Evolutionary conservation across 2,329 filamentous ascomycete genomes (phyloP), one percentile per base, ranked within the genome.

Genomic region (Gremmenia infestans): DNA sequence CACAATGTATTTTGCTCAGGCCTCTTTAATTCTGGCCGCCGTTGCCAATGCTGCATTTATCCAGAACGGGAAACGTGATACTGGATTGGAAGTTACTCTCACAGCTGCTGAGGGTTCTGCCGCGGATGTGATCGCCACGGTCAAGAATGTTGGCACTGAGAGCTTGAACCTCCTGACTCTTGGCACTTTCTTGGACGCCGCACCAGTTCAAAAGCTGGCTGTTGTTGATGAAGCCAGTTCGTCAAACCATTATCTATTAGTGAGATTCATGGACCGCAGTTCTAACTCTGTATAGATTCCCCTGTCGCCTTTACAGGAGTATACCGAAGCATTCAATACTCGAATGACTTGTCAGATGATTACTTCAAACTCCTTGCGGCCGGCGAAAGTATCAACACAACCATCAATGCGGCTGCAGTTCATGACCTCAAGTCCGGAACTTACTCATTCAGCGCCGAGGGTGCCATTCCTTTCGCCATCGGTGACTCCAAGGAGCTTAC

Each of bases 391-490:
- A 72, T 75, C 58, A 72, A 74, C 49, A 66, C 74, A 17, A 74
- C 72, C 3, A 70, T 78, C 28, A 73, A 77, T 51, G 65, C 75
- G 39, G 75, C 76, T 28, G 67, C 73, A 55, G 68, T 77, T 4
- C 74, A 78, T 62, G 70, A 74, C 15, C 60, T 55, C 67, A 68
- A 40, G 59, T 78, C 79, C 50, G 84, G 83, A 56, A 72, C 73
- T 50, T 83, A 83, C 65, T 78, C 78, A 53, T 69, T 89, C 49
- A 74, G 77, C 53, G 76, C 82, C 5, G 71, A 72, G 4, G 86
- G 86, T 5, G 74, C 76, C 11, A 74, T 88, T 45, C 78, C 81
- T 8, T 79, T 78, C 54, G 80, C 83, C 32, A 73, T 76, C 22
- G 72, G 72, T 45, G 73, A 77, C 64, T 77, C 74, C 19, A 82